Percentiles rank a stretch among this genome's conserved stretches.
phyloP scores from a whole-genome alignment of 1,284 basidiomycete genomes.

The Ganoderma meredithae region DNA sequence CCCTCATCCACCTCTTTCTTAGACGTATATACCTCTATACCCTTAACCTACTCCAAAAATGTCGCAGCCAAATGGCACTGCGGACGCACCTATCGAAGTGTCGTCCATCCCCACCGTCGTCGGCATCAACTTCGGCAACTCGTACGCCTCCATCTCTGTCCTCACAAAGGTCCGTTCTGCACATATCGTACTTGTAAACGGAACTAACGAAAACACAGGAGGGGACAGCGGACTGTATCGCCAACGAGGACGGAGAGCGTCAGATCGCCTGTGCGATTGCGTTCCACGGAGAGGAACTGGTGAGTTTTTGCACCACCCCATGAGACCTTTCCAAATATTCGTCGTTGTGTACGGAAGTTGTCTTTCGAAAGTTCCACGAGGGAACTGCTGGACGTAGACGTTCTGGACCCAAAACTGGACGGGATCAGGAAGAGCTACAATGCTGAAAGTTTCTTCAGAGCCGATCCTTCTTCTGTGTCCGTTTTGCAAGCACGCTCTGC shows the following conservation, averaged over 20 bases:
- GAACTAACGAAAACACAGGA: slow-evolving; percentile 57
- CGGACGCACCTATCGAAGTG: slow-evolving; percentile 44
- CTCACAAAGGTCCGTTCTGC: slow-evolving; percentile 82
- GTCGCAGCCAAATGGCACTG: slow-evolving; percentile 49
- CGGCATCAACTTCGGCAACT: slow-evolving; percentile 98
- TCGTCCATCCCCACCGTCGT: slow-evolving; percentile 64
- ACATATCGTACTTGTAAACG: not conserved
- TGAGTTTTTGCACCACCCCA: slow-evolving; percentile 47
- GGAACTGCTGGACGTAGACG: too few relatives aligned
- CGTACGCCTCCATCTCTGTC: slow-evolving; percentile 94
- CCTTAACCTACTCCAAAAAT: slow-evolving; percentile 27
- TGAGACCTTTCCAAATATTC: too few relatives aligned
- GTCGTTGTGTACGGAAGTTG: not conserved
- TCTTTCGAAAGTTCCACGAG: too few relatives aligned
- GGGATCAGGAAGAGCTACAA: too few relatives aligned
- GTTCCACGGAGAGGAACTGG: slow-evolving; percentile 91
- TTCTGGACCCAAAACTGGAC: too few relatives aligned
- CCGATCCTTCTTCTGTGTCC: too few relatives aligned
- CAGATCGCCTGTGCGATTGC: slow-evolving; percentile 97
- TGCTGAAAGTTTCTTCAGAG: too few relatives aligned
- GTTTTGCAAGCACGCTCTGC: too few relatives aligned
- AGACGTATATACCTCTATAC: not conserved
- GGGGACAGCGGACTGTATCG: slow-evolving; percentile 91
- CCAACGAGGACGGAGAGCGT: slow-evolving; percentile 98
- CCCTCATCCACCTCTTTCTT: not conserved